Percentiles rank a stretch among this genome's conserved stretches.
These are phyloP conservation scores for Neurospora sp. DNA, from an alignment of 495 filamentous ascomycete genomes.

Conservation along the genomic window DNA sequence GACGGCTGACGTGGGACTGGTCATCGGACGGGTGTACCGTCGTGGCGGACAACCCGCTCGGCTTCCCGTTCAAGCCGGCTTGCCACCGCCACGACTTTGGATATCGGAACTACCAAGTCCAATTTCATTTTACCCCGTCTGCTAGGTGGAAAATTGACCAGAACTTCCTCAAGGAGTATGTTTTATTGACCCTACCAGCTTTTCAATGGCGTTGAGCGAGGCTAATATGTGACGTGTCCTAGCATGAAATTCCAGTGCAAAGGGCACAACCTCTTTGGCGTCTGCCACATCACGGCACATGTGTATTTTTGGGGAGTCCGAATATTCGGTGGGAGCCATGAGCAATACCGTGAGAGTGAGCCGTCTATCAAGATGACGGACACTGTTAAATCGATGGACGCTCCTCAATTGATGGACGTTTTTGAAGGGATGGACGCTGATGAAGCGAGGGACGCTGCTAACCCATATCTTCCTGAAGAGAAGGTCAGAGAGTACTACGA, in stretches of 20 bases:
- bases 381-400: neutral
- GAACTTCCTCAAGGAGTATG: neutral
- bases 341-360: neutral
- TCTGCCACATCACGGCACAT: neutral
- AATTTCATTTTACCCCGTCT: neutral
- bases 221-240: neutral
- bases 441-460: neutral
- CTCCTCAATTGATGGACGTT: neutral
- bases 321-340: no score
- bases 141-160: neutral
- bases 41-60: neutral
- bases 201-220: neutral
- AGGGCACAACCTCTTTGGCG: neutral
- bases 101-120: neutral
- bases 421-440: neutral
- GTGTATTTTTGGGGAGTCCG: neutral
- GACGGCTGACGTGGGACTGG: neutral
- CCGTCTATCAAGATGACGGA: neutral
- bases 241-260: neutral
- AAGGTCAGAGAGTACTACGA: neutral
- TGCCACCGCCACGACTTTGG: neutral
- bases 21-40: neutral
- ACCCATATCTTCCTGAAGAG: neutral
- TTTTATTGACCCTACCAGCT: neutral
- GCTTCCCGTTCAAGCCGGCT: neutral